These are phyloP conservation scores for Ceratocystis ficicola DNA, from an alignment of 2,329 filamentous ascomycete species.

Conservation along the genomic window DNA sequence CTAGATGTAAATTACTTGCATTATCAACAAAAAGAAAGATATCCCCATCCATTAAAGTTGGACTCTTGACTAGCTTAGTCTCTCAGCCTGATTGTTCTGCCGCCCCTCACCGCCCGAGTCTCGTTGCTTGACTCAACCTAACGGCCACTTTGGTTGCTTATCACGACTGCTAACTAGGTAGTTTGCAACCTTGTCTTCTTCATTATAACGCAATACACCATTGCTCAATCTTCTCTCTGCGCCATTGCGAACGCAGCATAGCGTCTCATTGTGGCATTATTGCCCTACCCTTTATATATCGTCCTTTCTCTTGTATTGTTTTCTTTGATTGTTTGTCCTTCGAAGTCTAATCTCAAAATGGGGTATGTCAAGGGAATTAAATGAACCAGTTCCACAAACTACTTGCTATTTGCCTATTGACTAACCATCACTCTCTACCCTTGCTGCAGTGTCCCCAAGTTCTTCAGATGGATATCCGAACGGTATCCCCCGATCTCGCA, in stretches of 20 bases:
- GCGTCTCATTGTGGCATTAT: slow-evolving; percentile 22
- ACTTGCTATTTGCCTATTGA: not conserved
- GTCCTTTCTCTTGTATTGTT: slow-evolving; percentile 1
- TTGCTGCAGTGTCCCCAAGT: slow-evolving; percentile 57
- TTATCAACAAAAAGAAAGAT: no score
- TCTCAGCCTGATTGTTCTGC: slow-evolving; percentile 17
- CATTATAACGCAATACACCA: not conserved
- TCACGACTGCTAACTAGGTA: not conserved
- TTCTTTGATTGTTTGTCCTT: slow-evolving; percentile 11
- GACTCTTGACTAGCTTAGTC: not conserved
- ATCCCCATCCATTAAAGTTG: no score
- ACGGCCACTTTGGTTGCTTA: not conserved
- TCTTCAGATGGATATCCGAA: slow-evolving; percentile 98
- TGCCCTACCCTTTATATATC: slow-evolving; percentile 7
- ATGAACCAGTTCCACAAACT: not conserved
- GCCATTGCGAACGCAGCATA: slow-evolving; percentile 7
- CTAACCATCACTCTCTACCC: slow-evolving; percentile 4
- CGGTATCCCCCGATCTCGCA: slow-evolving; percentile 97
- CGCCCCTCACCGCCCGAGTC: slow-evolving; percentile 13
- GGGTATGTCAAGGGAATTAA: not conserved
- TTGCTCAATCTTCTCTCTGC: not conserved
- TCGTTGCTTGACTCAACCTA: not conserved
- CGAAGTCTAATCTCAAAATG: slow-evolving; percentile 1
- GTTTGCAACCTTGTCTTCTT: slow-evolving; percentile 7
- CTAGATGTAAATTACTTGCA: no score